Evolutionary conservation across 2,329 filamentous ascomycete genomes (phyloP), one percentile per base, ranked within the genome.

Genomic region (Aspergillus niger): DNA sequence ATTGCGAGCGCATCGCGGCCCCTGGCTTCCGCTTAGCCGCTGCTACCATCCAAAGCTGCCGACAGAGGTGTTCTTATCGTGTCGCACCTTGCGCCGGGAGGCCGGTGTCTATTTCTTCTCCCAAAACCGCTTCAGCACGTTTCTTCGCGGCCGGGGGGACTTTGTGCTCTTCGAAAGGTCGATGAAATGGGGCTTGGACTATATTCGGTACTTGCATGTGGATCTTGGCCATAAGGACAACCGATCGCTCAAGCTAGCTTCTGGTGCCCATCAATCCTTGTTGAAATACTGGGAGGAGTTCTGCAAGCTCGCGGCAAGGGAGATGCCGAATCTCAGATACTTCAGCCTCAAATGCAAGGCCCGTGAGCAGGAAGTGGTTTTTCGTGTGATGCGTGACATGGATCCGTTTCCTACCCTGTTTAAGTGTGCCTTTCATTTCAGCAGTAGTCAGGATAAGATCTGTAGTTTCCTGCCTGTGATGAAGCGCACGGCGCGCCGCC

Each of bases 271-370:
- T 48, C 55, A 61, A 5, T 61, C 59, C 4, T 41, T 60, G 30
- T 41, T 66, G 22, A 64, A 55, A 56, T 65, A 8, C 5, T 70
- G 67, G 68, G 39, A 26, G n/a, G 28, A 38, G 2, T 72, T 72
- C 53, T 71, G 68, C 50, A 32, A 53, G 28, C 28, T 30, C 28
- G 28, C 28, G 8, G 28, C 28, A 1, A 48, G 59, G 8, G 55
- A 50, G 8, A 67, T 72, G 58, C 63, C 57, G n/a, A 53, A 50
- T 7, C 60, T 71, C 7, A 62, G 24, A 10, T 39, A 52, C 11
- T 70, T 71, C 50, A 69, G 64, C 28, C 47, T 72, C n/a, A 66
- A 67, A 30, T 70, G 67, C 57, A 62, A 58, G 22, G 63, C 70
- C n/a, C 64, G 58, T 22, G 64, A 64, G 38, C 24, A 60, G 5